Percentiles rank a stretch among this genome's conserved stretches.
Evolutionary conservation across 2,329 filamentous ascomycete genomes (phyloP).

Genomic region (Coleophoma crateriformis): DNA sequence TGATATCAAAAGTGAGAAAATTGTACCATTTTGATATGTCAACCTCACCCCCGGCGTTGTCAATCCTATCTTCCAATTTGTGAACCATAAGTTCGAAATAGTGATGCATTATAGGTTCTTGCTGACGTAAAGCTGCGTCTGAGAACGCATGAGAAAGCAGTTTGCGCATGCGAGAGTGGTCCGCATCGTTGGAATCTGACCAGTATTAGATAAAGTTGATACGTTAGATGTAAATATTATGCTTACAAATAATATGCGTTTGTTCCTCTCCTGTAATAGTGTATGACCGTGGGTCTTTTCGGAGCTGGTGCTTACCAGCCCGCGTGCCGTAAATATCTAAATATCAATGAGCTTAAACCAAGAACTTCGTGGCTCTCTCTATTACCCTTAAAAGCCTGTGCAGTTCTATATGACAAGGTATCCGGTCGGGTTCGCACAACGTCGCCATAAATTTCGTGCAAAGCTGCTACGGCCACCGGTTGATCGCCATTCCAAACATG

Average conservation of each 20-base stretch:
- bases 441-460: neutral
- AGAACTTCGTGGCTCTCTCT: neutral
- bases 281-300: neutral
- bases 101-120: constrained; percentile 13
- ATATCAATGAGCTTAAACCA: neutral
- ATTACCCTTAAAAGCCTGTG: neutral
- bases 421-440: neutral
- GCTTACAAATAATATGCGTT: neutral
- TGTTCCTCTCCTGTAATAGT: neutral
- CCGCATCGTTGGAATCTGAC: neutral
- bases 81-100: neutral
- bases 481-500: neutral
- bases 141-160: constrained; percentile 23
- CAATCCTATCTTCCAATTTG: neutral
- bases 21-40: neutral
- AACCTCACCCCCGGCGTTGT: neutral
- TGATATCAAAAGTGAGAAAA: neutral
- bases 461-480: neutral
- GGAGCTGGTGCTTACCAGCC: neutral
- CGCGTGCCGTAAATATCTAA: neutral
- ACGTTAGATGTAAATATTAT: neutral
- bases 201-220: neutral
- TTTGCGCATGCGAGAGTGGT: constrained; percentile 19
- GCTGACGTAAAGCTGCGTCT: constrained; percentile 18
- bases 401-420: neutral